phyloP scores from a whole-genome alignment of 1,139 yeast species.

The Trichomonascaceae sp. region DNA sequence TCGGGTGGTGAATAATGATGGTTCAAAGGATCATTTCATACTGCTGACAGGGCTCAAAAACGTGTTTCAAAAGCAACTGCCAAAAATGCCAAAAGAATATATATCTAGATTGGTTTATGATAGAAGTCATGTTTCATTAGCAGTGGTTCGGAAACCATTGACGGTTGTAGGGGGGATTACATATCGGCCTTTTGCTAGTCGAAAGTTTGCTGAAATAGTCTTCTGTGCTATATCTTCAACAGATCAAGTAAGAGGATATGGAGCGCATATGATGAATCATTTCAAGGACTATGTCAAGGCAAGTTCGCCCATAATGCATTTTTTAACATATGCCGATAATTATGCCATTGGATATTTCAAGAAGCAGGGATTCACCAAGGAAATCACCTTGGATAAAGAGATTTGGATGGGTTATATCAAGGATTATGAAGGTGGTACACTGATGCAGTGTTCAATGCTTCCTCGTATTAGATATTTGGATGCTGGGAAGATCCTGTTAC shows the following conservation, averaged over 20 bases:
- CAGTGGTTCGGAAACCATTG: constrained; percentile 86
- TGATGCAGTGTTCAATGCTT: constrained; percentile 95
- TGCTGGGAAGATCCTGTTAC: constrained; percentile 71
- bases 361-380: constrained; percentile 96
- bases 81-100: constrained; percentile 97
- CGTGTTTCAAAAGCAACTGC: constrained; percentile 93
- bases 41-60: constrained; percentile 91
- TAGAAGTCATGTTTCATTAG: constrained; percentile 89
- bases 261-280: constrained; percentile 98
- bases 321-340: constrained; percentile 94
- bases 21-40: constrained; percentile 78
- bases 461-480: constrained; percentile 85
- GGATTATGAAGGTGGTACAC: constrained; percentile 97
- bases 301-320: constrained; percentile 79
- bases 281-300: constrained; percentile 89
- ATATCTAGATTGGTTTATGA: constrained; percentile 93
- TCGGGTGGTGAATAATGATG: constrained; percentile 92
- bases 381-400: constrained; percentile 74
- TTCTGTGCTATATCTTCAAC: constrained; percentile 97
- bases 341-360: constrained; percentile 98
- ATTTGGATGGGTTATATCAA: constrained; percentile 98
- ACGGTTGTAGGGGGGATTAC: constrained; percentile 98
- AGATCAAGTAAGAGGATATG: constrained; percentile 96
- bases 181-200: constrained; percentile 82
- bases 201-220: constrained; percentile 95